Evolutionary conservation across 2,329 filamentous ascomycete genomes (phyloP).

Genomic region (Lecanicillium sp.): DNA sequence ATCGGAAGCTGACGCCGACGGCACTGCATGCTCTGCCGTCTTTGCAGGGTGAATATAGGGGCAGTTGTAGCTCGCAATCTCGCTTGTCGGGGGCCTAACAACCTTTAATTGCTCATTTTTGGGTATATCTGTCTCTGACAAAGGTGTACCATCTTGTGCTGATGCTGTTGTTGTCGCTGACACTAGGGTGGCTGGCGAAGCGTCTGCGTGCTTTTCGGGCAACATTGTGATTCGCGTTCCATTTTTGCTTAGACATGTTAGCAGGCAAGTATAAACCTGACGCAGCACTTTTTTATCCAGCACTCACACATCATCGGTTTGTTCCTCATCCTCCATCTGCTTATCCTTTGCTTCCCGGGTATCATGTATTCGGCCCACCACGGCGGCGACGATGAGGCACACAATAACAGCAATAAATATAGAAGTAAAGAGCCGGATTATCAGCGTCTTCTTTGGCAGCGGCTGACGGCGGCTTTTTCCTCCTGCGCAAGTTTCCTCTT

Average conservation of each 20-base stretch:
- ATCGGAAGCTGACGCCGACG: no score
- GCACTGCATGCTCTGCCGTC: no score
- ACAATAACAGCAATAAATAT: slow-evolving; percentile 7
- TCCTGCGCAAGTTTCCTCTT: neutral
- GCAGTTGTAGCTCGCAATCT: slow-evolving; percentile 1
- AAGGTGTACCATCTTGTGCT: no score
- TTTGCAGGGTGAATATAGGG: slow-evolving; percentile 1
- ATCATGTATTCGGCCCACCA: slow-evolving; percentile 7
- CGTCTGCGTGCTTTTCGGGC: neutral
- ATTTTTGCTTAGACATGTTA: neutral
- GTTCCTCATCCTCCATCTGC: neutral
- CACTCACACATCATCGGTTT: neutral
- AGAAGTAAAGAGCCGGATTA: slow-evolving; percentile 6
- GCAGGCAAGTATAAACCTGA: no score
- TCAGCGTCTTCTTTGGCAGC: slow-evolving; percentile 1
- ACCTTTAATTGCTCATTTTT: no score
- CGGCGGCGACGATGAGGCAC: slow-evolving; percentile 7
- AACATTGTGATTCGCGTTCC: slow-evolving; percentile 1
- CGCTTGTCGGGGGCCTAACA: neutral
- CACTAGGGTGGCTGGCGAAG: neutral
- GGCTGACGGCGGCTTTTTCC: slow-evolving; percentile 1
- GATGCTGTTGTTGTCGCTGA: neutral
- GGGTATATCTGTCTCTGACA: no score
- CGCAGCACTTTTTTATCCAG: no score
- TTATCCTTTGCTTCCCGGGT: neutral